phyloP scores from a whole-genome alignment of 1,284 basidiomycete species.

The Heterobasidion annosum region DNA sequence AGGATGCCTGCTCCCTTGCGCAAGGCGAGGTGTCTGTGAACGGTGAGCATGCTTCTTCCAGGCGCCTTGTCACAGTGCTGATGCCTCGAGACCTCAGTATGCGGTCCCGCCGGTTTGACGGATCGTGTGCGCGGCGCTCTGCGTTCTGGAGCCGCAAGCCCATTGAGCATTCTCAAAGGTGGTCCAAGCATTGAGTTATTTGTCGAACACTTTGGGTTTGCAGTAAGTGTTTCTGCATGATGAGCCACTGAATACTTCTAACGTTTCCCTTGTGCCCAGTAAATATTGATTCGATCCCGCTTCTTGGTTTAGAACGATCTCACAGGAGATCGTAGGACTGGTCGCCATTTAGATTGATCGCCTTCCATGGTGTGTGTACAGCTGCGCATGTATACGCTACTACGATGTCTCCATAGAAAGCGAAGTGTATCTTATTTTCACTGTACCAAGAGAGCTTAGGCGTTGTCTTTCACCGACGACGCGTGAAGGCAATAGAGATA shows the following conservation, averaged over 20 bases:
- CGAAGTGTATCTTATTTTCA: neutral
- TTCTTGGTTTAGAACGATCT: neutral
- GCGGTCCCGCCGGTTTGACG: conserved; percentile 34
- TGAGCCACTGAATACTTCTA: neutral
- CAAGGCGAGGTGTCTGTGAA: conserved; percentile 20
- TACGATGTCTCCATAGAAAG: neutral
- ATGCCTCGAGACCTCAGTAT: conserved; percentile 24
- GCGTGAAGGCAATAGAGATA: too few relatives aligned
- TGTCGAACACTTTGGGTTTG: conserved; percentile 39
- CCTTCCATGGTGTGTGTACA: neutral
- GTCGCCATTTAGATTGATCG: neutral
- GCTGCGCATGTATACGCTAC: neutral
- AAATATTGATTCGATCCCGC: neutral
- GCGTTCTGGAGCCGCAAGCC: conserved; percentile 25
- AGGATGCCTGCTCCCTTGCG: conserved; percentile 15
- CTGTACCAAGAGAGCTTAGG: neutral
- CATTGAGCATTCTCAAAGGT: conserved; percentile 26
- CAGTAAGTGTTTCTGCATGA: conserved; percentile 6
- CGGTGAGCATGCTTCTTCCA: conserved; percentile 14
- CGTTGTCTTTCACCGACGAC: neutral
- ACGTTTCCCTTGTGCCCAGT: neutral
- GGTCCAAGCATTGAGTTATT: conserved; percentile 33
- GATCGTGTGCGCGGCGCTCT: conserved; percentile 28
- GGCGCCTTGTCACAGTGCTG: neutral
- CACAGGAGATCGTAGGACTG: too few relatives aligned